Evolutionary conservation across 176 grass and related monocot species (phyloP).

Genomic region (sorghum (Sorghum bicolor)): DNA sequence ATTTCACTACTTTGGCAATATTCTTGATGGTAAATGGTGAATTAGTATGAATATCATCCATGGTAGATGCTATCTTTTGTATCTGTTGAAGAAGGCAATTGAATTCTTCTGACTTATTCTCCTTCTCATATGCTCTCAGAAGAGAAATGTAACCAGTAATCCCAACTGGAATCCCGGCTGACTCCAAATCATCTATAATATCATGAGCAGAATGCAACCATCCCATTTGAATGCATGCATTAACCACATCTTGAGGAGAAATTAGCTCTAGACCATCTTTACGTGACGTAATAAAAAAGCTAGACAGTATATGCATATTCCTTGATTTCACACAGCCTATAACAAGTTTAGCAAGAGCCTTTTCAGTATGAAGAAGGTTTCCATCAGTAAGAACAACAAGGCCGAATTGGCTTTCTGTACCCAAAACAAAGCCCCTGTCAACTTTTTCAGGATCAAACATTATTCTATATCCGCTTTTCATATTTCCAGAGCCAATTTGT

Average conservation of each 20-base stretch:
- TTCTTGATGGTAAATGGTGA: slow-evolving; percentile 32
- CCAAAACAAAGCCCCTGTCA: slow-evolving; percentile 54
- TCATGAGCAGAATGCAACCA: slow-evolving; percentile 84
- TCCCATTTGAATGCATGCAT: slow-evolving; percentile 67
- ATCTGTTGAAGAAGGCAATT: slow-evolving; percentile 65
- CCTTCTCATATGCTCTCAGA: slow-evolving; percentile 58
- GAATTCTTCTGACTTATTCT: slow-evolving; percentile 59
- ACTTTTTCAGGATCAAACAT: slow-evolving; percentile 54
- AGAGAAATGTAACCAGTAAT: slow-evolving; percentile 60
- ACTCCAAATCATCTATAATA: slow-evolving; percentile 66
- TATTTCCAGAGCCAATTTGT: slow-evolving; percentile 71
- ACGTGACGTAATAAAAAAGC: slow-evolving; percentile 49
- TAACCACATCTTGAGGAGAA: slow-evolving; percentile 45
- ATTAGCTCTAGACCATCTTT: slow-evolving; percentile 33
- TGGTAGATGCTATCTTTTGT: slow-evolving; percentile 38
- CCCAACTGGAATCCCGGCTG: slow-evolving; percentile 36
- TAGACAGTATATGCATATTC: slow-evolving; percentile 56
- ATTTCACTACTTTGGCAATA: slow-evolving; percentile 11
- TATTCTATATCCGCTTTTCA: slow-evolving; percentile 66
- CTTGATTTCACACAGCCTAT: slow-evolving; percentile 57
- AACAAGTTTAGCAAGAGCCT: slow-evolving; percentile 75
- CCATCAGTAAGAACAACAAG: slow-evolving; percentile 53
- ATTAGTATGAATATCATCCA: slow-evolving; percentile 34
- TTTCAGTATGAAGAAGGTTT: slow-evolving; percentile 55
- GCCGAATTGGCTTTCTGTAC: slow-evolving; percentile 20